phyloP scores from a whole-genome alignment of 768 basidiomycete species.

The Amylocystis lapponica region DNA sequence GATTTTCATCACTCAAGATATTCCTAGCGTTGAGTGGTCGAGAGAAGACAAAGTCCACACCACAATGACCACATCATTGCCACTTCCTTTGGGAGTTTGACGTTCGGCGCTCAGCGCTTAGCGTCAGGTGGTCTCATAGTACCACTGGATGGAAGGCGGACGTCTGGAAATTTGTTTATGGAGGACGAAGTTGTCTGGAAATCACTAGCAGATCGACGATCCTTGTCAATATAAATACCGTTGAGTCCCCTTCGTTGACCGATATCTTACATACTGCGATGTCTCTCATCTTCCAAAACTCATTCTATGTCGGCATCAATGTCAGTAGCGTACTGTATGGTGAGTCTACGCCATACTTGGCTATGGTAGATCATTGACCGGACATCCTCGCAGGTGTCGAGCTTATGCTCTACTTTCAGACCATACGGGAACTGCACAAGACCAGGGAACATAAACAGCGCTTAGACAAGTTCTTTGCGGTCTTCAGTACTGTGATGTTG shows the following conservation, averaged over 20 bases:
- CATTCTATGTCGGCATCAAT: constrained; percentile 24
- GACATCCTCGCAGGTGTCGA: constrained; percentile 15
- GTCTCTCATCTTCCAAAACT: constrained; percentile 14
- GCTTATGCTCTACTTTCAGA: constrained; percentile 21
- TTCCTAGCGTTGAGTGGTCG: no score
- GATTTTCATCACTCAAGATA: no score
- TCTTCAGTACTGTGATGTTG: constrained; percentile 23
- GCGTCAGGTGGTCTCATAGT: no score
- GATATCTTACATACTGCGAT: background rate
- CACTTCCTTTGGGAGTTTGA: no score
- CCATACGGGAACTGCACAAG: constrained; percentile 14
- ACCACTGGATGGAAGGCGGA: no score
- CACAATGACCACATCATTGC: no score
- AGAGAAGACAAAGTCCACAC: no score
- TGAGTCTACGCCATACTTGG: constrained; percentile 5
- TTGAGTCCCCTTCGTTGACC: background rate
- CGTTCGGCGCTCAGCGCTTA: no score
- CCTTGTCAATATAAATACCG: no score
- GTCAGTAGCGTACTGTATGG: constrained; percentile 25
- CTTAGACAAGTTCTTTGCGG: constrained; percentile 5
- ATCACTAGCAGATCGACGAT: no score
- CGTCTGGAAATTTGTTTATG: no score
- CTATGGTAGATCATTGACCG: constrained; percentile 1
- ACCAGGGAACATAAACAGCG: background rate
- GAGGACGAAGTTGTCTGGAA: no score